Evolutionary conservation across 169 alveolate genomes (phyloP), one percentile per base, ranked within the genome.

Genomic region (Amoebophrya sp.): DNA sequence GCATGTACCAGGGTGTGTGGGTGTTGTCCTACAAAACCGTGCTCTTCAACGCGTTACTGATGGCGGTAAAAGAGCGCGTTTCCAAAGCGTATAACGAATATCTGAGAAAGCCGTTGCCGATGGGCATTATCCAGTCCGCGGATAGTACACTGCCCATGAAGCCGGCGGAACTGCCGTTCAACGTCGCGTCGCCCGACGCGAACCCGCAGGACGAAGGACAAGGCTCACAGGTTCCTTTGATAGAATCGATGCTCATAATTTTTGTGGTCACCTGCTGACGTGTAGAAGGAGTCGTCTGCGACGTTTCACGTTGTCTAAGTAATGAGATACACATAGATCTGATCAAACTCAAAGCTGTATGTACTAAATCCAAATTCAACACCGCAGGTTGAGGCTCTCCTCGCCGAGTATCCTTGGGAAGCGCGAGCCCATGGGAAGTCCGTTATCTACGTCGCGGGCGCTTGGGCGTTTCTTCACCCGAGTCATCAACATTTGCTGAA

Each of bases 1-100:
- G 83, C 32, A 18, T 66, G 39, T 66, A 66, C 83, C 83, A 66
- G 83, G 83, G 83, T 25, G 83, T 66, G 83, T 66, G 83, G 83
- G 83, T 66, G 35, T 25, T 66, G 39, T 7, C 32, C 83, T 66
- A 66, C 83, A 66, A 66, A 25, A 66, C 83, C 38, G 83, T 66
- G 83, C 83, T 66, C 10, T 66, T 66, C 83, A 66, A 66, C 83
- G 83, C 83, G 35, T 25, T 66, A 25, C 1, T 66, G 83, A 66
- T 66, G 83, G 35, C 38, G 39, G 29, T 66, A 1, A 66, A 66
- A n/a, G 83, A 18, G 83, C 29, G 83, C 29, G 32, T n/a, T 2
- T 0, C 29, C 1, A 18, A 25, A 25, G 39, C 18, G 39, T 66
- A 66, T 25, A 66, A 12, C 10, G 54, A 41, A 2, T 41, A 41